Evolutionary conservation across 2,329 filamentous ascomycete genomes (phyloP).

Genomic region (Fusarium mangiferae): DNA sequence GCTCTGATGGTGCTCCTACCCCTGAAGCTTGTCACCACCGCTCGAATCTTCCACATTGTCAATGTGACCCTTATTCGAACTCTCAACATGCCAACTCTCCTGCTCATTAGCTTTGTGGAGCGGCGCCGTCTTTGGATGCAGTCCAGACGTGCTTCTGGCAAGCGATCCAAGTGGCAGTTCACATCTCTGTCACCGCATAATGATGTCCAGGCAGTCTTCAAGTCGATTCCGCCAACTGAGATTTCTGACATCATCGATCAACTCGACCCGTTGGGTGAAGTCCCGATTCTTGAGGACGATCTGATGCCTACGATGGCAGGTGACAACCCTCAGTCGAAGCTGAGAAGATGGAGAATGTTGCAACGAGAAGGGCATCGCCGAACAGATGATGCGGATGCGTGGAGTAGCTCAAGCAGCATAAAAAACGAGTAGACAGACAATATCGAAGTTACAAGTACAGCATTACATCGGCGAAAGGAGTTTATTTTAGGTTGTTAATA

Average conservation of each 20-base stretch:
- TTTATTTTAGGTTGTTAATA: background rate
- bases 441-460: background rate
- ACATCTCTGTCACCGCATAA: constrained; percentile 65
- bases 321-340: constrained; percentile 39
- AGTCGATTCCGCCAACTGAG: constrained; percentile 63
- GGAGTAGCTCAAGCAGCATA: constrained; percentile 26
- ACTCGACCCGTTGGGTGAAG: constrained; percentile 48
- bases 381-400: constrained; percentile 16
- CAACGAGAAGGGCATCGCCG: constrained; percentile 30
- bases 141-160: constrained; percentile 32
- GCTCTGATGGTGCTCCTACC: constrained; percentile 72
- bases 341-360: constrained; percentile 36
- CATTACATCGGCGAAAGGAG: constrained; percentile 32
- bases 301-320: constrained; percentile 44
- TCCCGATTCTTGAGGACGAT: constrained; percentile 49
- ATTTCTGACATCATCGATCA: constrained; percentile 49
- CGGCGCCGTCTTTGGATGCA: constrained; percentile 60
- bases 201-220: constrained; percentile 69
- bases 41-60: constrained; percentile 75
- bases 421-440: constrained; percentile 18
- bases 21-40: constrained; percentile 69
- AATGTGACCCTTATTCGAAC: constrained; percentile 73
- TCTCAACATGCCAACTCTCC: constrained; percentile 71
- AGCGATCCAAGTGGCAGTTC: constrained; percentile 55
- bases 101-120: constrained; percentile 71